A percentile compares a stretch with the other conserved stretches of the same genome.
Conservation (phyloP, 1,284 basidiomycete genomes). For the Ganoderma sp. region DNA sequence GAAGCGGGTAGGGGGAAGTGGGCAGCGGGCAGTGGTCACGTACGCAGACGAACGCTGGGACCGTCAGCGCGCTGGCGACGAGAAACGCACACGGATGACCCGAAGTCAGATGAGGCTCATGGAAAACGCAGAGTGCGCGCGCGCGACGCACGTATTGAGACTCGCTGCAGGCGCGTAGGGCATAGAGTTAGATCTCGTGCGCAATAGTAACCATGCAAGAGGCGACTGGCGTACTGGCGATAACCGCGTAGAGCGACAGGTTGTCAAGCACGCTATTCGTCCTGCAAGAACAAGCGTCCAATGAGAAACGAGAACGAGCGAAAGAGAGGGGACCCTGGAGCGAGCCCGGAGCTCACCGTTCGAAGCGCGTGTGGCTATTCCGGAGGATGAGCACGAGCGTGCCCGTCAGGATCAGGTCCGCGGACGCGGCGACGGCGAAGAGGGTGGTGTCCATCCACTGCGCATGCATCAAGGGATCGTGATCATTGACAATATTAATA, state of each 20-base stretch:
- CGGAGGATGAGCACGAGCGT: neutral
- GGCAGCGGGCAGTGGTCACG: neutral
- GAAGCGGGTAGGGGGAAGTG: neutral
- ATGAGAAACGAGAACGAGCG: neutral
- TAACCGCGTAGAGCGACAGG: constrained; percentile 5
- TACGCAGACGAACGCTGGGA: constrained; percentile 2
- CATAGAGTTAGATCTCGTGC: neutral
- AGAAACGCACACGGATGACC: too few species aligned
- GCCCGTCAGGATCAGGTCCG: constrained; percentile 11
- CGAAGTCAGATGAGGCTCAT: neutral
- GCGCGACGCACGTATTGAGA: neutral
- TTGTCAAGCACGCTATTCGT: constrained; percentile 5
- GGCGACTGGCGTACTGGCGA: constrained; percentile 1
- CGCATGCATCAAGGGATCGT: neutral
- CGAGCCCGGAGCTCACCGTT: neutral
- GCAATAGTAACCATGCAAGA: neutral
- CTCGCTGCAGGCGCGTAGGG: neutral
- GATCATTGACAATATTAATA: too few species aligned
- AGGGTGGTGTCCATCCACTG: constrained; percentile 7
- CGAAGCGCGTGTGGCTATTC: constrained; percentile 3
- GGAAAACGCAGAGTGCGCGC: neutral
- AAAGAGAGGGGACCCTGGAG: too few species aligned
- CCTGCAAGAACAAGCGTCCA: neutral
- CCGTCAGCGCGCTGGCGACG: constrained; percentile 2
- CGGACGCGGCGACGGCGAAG: constrained; percentile 2